Percentiles rank a stretch among this genome's conserved stretches.
These are phyloP conservation scores for Colletotrichum sp. DNA, from an alignment of 2,329 filamentous ascomycete species.

Conservation along the genomic window DNA sequence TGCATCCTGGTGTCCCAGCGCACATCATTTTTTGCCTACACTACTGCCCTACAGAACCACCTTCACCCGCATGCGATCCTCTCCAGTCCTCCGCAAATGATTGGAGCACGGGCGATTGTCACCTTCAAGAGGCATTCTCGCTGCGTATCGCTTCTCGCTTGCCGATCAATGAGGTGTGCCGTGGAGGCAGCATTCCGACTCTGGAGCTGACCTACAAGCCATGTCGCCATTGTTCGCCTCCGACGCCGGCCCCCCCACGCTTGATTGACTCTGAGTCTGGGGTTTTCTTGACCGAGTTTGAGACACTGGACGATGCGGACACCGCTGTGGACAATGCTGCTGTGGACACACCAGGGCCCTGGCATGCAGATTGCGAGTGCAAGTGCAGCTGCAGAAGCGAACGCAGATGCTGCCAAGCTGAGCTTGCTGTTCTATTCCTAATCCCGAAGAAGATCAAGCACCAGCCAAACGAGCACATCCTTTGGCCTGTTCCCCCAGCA, in stretches of 20 bases:
- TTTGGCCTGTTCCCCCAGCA: not conserved
- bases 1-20: slow-evolving; percentile 11
- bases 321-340: not conserved
- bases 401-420: slow-evolving; percentile 3
- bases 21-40: slow-evolving; percentile 6
- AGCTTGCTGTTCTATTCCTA: not conserved
- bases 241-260: not conserved
- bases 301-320: not conserved
- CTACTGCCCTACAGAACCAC: slow-evolving; percentile 4
- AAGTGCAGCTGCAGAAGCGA: not conserved
- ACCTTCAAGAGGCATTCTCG: not conserved
- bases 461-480: not conserved
- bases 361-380: not conserved
- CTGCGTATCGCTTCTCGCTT: not conserved
- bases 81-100: not conserved
- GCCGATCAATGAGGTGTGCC: slow-evolving; percentile 17
- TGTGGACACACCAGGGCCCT: not conserved
- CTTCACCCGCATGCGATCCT: not conserved
- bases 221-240: not conserved
- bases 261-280: not conserved
- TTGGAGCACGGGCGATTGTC: not conserved
- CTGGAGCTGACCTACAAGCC: not conserved
- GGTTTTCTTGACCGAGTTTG: not conserved
- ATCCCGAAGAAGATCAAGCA: not conserved
- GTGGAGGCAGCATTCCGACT: not conserved